Evolutionary conservation across 2,329 filamentous ascomycete genomes (phyloP).

Genomic region (Colletotrichum tropicale): DNA sequence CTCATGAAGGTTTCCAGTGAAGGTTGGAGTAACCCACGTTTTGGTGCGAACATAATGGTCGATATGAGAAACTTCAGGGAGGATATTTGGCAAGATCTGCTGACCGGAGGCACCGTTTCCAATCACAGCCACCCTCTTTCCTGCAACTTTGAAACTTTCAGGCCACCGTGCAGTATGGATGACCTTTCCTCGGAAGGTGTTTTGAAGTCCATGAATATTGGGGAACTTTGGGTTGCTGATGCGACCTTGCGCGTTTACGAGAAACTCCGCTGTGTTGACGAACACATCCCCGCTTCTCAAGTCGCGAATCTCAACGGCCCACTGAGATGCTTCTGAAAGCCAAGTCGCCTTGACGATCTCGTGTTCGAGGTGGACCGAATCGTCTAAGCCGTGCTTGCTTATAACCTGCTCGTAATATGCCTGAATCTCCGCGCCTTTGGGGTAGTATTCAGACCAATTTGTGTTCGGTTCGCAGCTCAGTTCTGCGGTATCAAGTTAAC

Average conservation of each 20-base stretch:
- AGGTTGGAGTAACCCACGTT: not conserved
- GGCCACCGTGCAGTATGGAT: not conserved
- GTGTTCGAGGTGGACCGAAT: not conserved
- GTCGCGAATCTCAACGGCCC: not conserved
- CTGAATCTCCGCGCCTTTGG: constrained; percentile 20
- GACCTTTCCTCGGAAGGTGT: not conserved
- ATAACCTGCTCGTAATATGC: constrained; percentile 15
- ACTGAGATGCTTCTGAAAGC: not conserved
- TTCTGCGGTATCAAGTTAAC: not conserved
- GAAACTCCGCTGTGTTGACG: not conserved
- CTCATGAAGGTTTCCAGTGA: not conserved
- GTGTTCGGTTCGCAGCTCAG: constrained; percentile 20
- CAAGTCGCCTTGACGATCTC: not conserved
- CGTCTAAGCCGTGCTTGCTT: not conserved
- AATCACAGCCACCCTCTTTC: not conserved
- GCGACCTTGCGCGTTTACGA: not conserved
- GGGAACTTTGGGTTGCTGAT: not conserved
- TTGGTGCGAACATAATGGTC: not conserved
- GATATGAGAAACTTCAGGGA: not conserved
- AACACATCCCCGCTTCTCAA: not conserved
- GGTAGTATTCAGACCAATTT: constrained; percentile 21
- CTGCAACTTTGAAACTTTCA: not conserved
- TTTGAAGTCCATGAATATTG: not conserved
- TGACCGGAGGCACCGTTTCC: not conserved
- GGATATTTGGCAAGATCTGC: not conserved